A percentile compares a stretch with the other conserved stretches of the same genome.
Conservation (phyloP, 345 rosid species). For the Psidium guajava region DNA sequence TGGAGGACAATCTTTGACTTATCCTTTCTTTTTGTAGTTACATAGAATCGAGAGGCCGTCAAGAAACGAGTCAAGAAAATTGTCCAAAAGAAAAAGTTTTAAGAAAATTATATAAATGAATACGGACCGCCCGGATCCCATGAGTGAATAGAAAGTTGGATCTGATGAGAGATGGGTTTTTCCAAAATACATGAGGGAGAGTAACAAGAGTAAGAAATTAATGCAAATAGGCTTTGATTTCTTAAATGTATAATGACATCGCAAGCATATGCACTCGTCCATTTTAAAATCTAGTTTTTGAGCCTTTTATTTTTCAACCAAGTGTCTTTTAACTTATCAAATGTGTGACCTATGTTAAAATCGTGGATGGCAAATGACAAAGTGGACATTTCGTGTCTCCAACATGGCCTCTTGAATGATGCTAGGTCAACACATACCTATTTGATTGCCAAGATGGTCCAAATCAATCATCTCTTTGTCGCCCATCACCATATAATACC, state of each 20-base stretch:
- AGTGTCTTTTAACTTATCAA: background rate
- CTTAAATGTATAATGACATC: background rate
- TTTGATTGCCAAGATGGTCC: background rate
- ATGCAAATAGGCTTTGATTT: background rate
- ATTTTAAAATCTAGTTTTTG: background rate
- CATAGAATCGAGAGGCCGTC: conserved; percentile 2
- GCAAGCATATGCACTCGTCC: background rate
- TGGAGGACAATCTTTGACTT: background rate
- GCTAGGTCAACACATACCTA: background rate
- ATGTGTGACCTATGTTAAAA: background rate
- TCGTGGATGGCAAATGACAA: background rate
- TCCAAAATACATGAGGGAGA: background rate
- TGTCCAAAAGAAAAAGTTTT: background rate
- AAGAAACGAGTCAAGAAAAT: conserved; percentile 13
- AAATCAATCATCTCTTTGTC: background rate
- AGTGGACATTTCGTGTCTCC: background rate
- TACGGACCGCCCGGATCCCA: no score
- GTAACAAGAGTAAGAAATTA: background rate
- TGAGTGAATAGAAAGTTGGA: no score
- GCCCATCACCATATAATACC: background rate
- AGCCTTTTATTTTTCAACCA: background rate
- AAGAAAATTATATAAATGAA: background rate
- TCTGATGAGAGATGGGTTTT: background rate
- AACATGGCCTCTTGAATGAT: background rate
- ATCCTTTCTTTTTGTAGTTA: background rate